Percentiles rank a stretch among this genome's conserved stretches.
Conservation (phyloP, 2,329 filamentous ascomycete genomes). For the Colletotrichum lindemuthianum region DNA sequence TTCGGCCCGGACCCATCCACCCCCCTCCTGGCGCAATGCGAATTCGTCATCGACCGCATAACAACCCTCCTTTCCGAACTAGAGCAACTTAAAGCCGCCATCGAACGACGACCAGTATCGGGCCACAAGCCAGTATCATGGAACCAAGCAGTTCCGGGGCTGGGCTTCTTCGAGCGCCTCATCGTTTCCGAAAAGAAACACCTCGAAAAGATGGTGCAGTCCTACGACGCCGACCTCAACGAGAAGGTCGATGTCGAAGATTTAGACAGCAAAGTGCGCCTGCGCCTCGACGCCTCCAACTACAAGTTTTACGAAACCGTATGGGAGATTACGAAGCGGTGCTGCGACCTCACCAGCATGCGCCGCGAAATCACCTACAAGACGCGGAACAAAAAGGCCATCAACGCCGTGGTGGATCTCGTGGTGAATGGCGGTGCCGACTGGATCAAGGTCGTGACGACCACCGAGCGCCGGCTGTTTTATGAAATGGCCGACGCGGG, state of each 20-base stretch:
- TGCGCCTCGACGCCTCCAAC: conserved; percentile 34
- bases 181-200: conserved; percentile 34
- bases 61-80: conserved; percentile 27
- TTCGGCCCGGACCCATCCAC: conserved; percentile 17
- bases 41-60: conserved; percentile 26
- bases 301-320: conserved; percentile 36
- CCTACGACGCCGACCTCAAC: background rate
- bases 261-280: conserved; percentile 19
- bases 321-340: conserved; percentile 35
- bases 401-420: conserved; percentile 30
- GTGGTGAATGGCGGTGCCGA: conserved; percentile 32
- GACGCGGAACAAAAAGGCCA: background rate
- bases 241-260: conserved; percentile 6
- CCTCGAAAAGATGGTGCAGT: conserved; percentile 31
- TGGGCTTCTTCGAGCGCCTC: conserved; percentile 34
- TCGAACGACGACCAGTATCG: conserved; percentile 25
- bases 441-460: conserved; percentile 37
- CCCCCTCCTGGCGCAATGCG: conserved; percentile 25
- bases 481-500: conserved; percentile 53
- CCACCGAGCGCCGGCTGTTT: conserved; percentile 43
- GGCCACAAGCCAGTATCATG: conserved; percentile 30
- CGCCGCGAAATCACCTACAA: conserved; percentile 29
- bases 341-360: conserved; percentile 29
- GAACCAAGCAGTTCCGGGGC: conserved; percentile 35
- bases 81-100: conserved; percentile 31